A percentile compares a stretch with the other conserved stretches of the same genome.
phyloP scores from a whole-genome alignment of 768 basidiomycete species.

The Strobilomyces dryophilus region DNA sequence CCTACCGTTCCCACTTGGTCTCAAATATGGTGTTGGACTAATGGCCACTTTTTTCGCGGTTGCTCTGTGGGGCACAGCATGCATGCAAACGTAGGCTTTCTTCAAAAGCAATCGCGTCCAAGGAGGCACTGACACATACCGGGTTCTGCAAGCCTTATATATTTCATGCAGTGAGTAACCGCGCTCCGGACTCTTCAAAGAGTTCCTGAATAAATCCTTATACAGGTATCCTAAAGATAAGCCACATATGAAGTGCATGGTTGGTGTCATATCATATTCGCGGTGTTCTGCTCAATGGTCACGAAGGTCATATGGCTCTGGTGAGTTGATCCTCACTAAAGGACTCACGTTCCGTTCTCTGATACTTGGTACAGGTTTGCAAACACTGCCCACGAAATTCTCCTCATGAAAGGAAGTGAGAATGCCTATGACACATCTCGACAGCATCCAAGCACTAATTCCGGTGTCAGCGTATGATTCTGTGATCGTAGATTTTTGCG shows the following conservation, averaged over 20 bases:
- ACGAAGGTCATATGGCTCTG: neutral
- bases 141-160: neutral
- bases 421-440: neutral
- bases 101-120: neutral
- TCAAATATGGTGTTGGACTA: neutral
- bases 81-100: neutral
- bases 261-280: too few relatives aligned
- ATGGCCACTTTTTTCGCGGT: neutral
- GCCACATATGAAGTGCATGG: neutral
- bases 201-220: neutral
- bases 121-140: neutral
- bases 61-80: neutral
- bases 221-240: neutral
- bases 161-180: neutral
- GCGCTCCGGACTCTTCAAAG: too few relatives aligned
- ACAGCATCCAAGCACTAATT: neutral
- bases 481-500: neutral
- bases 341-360: neutral
- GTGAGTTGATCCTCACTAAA: neutral
- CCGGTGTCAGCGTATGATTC: neutral
- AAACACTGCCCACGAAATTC: neutral
- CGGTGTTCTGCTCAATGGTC: neutral
- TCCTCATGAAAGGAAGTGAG: conserved; percentile 5
- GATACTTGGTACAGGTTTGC: neutral
- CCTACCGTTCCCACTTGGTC: neutral